These are phyloP conservation scores for Vitis rupestris DNA, from an alignment of 164 flowering plant genomes.

Conservation along the genomic window DNA sequence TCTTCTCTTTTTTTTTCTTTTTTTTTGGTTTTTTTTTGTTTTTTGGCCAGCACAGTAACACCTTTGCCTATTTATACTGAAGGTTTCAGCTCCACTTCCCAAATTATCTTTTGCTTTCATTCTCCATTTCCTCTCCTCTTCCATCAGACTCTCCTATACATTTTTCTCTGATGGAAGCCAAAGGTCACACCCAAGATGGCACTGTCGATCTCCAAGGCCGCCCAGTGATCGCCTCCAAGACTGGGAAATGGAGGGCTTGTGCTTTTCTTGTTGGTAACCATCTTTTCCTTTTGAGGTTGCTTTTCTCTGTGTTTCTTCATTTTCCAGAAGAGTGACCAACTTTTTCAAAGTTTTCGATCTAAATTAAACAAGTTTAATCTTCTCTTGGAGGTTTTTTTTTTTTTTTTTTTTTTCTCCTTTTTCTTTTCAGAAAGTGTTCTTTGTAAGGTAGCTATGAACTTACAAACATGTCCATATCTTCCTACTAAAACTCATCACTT, in stretches of 20 bases:
- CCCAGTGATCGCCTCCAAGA: slow-evolving; percentile 51
- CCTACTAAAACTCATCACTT: neutral
- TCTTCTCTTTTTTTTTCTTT: too few species aligned
- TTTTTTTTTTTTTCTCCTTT: too few species aligned
- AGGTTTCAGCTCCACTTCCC: neutral
- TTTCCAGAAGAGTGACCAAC: too few species aligned
- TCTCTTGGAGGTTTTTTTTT: neutral
- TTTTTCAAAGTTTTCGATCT: neutral
- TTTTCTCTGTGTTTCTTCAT: neutral
- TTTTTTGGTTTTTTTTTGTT: too few species aligned
- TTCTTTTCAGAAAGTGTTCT: too few species aligned
- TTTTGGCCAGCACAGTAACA: neutral
- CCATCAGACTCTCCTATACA: neutral
- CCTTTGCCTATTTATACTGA: neutral
- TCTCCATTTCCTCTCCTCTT: neutral
- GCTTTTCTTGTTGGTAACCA: slow-evolving; percentile 56
- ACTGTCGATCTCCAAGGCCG: slow-evolving; percentile 65
- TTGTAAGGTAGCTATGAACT: too few species aligned
- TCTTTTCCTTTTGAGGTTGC: neutral
- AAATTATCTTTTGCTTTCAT: neutral
- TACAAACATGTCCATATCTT: too few species aligned
- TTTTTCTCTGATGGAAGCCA: slow-evolving; percentile 15
- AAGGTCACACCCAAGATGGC: slow-evolving; percentile 60
- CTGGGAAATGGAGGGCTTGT: slow-evolving; percentile 80
- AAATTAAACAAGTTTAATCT: neutral